Conservation (phyloP, 305 asterid species). For the Fraxinus sp. region DNA sequence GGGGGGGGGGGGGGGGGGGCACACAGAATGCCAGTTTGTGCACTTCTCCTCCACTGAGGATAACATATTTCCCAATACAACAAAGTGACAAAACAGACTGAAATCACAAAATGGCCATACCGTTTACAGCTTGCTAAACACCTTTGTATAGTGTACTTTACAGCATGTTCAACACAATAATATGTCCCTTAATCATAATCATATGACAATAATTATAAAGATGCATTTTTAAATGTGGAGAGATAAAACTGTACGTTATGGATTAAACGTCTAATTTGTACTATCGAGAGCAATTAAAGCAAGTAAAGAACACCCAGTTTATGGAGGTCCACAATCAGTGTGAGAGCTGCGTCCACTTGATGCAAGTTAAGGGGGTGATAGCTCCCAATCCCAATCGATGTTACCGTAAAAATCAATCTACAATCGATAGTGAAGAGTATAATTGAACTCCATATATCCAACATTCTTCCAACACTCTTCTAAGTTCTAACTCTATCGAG, state of each 20-base stretch:
- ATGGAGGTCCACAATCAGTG: background rate
- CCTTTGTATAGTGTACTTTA: background rate
- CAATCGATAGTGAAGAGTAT: background rate
- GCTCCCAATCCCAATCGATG: background rate
- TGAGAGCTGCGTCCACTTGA: background rate
- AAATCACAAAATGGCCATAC: background rate
- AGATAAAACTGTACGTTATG: background rate
- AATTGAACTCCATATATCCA: background rate
- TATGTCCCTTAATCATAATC: background rate
- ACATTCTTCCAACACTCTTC: background rate
- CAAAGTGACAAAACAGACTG: background rate
- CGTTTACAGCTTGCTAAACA: background rate
- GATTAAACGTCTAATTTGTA: background rate
- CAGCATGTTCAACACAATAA: background rate
- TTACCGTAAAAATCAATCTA: background rate
- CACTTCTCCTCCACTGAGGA: background rate
- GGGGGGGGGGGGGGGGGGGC: too few species aligned
- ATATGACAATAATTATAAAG: background rate
- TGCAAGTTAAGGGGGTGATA: background rate
- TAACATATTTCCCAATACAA: background rate
- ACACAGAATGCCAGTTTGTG: background rate
- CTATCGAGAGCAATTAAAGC: background rate
- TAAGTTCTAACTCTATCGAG: background rate
- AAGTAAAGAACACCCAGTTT: background rate
- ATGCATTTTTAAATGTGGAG: background rate